Base-by-base conservation (phyloP, 352 stramenopile genomes). In the Elongisporangium prolatum region DNA sequence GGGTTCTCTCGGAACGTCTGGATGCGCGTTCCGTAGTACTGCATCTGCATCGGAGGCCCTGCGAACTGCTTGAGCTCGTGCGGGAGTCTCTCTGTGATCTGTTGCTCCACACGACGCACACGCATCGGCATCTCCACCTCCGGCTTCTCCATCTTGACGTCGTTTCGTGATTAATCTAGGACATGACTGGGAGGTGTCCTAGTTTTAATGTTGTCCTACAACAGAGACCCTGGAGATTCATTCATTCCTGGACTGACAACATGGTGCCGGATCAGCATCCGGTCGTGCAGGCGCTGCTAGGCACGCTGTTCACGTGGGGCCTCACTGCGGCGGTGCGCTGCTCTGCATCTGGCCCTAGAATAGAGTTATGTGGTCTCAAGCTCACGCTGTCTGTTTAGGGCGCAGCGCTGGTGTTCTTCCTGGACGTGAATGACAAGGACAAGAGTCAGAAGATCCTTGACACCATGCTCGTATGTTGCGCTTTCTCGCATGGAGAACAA, bases 401-500 rank as follows among this genome's bases (percentile, higher is more conserved):
- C 20, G 77, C 85, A 1, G 83, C 85, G 38, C 67, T 95, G 65
- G 85, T 95, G 18, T 93, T 92, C 57, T 67, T 95, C 40, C 68
- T 95, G 38, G 85, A 95, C 54, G 81, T 92, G n/a, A 56, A 88
- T 21, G 67, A 95, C 64, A 81, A 83, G 28, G 70, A 71, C 55
- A 74, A 61, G 22, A 93, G 83, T 53, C 82, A 92, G 61, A 88
- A 91, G 66, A 90, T 95, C 56, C 73, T 93, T 48, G 85, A 95
- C 60, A 69, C 54, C 48, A 95, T 95, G 85, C 66, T 95, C 34
- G 76, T 86, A 53, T 40, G 70, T 59, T 11, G 1, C 8, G 7
- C 9, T 54, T n/a, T 1, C 16, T 54, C 18, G 16, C 28, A n/a
- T 49, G 3, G 18, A 21, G 17, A 7, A 50, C 47, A 2, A 16